A percentile compares a stretch with the other conserved stretches of the same genome.
Evolutionary conservation across 306 rosid species (phyloP).

Genomic region (Quercus dentata): DNA sequence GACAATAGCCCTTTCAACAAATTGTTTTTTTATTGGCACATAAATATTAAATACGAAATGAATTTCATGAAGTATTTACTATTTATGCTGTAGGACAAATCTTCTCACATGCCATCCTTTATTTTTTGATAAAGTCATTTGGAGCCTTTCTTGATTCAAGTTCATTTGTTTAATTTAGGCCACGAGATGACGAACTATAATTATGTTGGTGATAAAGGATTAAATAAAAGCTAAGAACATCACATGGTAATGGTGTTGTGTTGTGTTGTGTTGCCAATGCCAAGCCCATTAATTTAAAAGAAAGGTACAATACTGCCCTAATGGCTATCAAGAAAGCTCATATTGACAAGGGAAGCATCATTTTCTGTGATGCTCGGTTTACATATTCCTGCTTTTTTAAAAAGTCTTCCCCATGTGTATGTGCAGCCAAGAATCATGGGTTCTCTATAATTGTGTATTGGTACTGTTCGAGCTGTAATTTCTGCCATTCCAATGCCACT

Average conservation of each 20-base stretch:
- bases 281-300: slow-evolving; percentile 10
- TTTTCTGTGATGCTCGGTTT: slow-evolving; percentile 27
- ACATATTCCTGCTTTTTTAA: slow-evolving; percentile 20
- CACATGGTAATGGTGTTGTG: slow-evolving; percentile 34
- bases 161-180: slow-evolving; percentile 19
- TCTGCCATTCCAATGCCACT: slow-evolving; percentile 43
- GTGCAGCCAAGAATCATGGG: slow-evolving; percentile 55
- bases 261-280: slow-evolving; percentile 30
- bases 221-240: slow-evolving; percentile 28
- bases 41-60: background rate
- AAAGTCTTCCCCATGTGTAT: slow-evolving; percentile 40
- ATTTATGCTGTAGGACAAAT: slow-evolving; percentile 11
- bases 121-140: slow-evolving; percentile 7
- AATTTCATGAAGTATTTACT: background rate
- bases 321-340: slow-evolving; percentile 22
- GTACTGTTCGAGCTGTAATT: slow-evolving; percentile 24
- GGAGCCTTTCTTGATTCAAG: slow-evolving; percentile 18
- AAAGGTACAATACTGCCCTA: background rate
- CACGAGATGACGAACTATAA: slow-evolving; percentile 31
- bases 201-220: slow-evolving; percentile 35
- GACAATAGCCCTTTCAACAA: slow-evolving; percentile 7
- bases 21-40: background rate
- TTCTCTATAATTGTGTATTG: slow-evolving; percentile 34
- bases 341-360: slow-evolving; percentile 32
- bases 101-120: slow-evolving; percentile 15